phyloP scores from a whole-genome alignment of 176 grass and related monocot genomes.

The Cenchrus americanus region DNA sequence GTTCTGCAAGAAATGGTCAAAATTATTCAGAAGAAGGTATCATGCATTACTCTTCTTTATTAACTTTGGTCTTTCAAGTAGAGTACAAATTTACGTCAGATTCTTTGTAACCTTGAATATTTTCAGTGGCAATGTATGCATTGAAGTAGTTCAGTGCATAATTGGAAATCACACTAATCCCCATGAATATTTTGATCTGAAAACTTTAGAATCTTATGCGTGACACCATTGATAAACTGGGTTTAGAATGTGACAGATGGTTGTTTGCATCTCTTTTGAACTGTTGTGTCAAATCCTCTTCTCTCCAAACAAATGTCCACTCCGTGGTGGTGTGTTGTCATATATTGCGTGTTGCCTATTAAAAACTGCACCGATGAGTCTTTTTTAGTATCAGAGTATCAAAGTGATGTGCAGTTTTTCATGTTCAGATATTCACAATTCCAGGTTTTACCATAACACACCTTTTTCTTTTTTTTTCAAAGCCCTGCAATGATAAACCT shows the following conservation, averaged over 20 bases:
- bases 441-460: not conserved
- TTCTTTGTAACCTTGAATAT: not conserved
- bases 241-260: not conserved
- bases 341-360: not conserved
- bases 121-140: constrained; percentile 10
- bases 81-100: not conserved
- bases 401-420: constrained; percentile 26
- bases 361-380: not conserved
- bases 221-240: constrained; percentile 1
- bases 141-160: constrained; percentile 6
- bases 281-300: not conserved
- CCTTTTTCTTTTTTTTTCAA: constrained; percentile 11
- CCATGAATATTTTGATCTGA: not conserved
- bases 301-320: not conserved
- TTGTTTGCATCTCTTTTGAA: not conserved
- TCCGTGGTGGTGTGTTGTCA: not conserved
- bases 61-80: not conserved
- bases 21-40: constrained; percentile 92
- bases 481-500: not conserved
- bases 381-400: constrained; percentile 12
- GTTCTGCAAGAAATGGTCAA: constrained; percentile 90
- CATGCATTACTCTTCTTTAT: constrained; percentile 2
- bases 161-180: not conserved
- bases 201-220: not conserved
- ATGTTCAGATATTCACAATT: constrained; percentile 16